Evolutionary conservation across 345 rosid species (phyloP).

Genomic region (Hypericum perforatum): DNA sequence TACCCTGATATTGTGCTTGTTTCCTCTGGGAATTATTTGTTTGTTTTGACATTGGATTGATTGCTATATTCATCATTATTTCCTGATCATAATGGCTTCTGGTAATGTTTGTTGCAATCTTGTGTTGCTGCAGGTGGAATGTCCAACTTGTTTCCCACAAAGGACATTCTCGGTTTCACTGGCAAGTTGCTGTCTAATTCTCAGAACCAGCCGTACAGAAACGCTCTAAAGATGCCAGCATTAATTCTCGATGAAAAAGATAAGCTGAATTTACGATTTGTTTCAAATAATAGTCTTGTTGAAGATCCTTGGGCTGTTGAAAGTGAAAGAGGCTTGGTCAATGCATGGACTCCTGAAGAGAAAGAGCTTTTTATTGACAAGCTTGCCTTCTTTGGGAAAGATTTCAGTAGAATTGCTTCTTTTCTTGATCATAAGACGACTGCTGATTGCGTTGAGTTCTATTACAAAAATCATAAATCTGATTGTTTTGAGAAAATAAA

Average conservation of each 20-base stretch:
- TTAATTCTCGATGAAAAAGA: constrained; percentile 75
- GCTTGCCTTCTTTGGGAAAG: constrained; percentile 67
- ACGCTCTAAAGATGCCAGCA: constrained; percentile 73
- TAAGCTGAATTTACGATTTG: constrained; percentile 48
- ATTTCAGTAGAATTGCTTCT: constrained; percentile 75
- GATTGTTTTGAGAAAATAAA: constrained; percentile 75
- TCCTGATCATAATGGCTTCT: too few species aligned
- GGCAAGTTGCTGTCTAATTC: constrained; percentile 47
- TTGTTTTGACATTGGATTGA: too few species aligned
- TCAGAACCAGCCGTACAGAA: constrained; percentile 45
- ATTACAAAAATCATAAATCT: constrained; percentile 95
- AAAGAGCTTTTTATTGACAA: constrained; percentile 64
- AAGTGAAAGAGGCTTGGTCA: constrained; percentile 77
- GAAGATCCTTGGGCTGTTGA: constrained; percentile 88
- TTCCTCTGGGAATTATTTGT: too few species aligned
- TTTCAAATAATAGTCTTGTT: constrained; percentile 66
- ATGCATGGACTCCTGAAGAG: constrained; percentile 85
- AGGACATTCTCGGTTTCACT: constrained; percentile 40
- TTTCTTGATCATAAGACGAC: constrained; percentile 80
- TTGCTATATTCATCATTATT: too few species aligned
- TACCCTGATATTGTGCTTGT: too few species aligned
- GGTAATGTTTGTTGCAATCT: too few species aligned
- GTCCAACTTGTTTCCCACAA: constrained; percentile 37
- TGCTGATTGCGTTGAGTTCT: constrained; percentile 93
- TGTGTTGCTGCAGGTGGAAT: constrained; percentile 40